Evolutionary conservation across 345 rosid species (phyloP), one percentile per base, ranked within the genome.

Genomic region (Sisymbrium altissimum): DNA sequence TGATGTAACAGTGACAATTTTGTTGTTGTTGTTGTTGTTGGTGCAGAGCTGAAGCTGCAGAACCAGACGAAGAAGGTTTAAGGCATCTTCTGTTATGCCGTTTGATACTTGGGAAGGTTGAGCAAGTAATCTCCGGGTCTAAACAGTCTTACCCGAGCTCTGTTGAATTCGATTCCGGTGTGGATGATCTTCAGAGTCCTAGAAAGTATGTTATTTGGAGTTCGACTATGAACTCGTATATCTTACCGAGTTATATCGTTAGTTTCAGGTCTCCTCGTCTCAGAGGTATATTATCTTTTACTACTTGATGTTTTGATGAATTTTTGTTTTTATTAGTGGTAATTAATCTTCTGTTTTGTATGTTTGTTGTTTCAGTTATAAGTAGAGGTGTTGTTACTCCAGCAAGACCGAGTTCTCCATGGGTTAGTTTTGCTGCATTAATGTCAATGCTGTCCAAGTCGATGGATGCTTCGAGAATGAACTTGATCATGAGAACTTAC

Each of bases 61-160:
- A 44, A 11, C 55, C 66, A 19, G 96, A 87, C 65, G 61, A 76
- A 25, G 84, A 88, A 45, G 97, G 91, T 29, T 19, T 83, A 30
- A 82, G 87, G 57, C 84, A 95, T 85, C 60, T 92, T 69, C 73
- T 92, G 79, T 83, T 92, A 18, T 95, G 97, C 62, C 85, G 91
- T 19, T 72, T 92, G 5, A 81, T 92, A n/a, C 55, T 85, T 12
- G 97, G 99, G 54, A 89, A 84, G n/a, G 3, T 81, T 36, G 93
- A 95, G 82, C 18, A 50, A 12, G 79, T 88, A 9, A 69, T 3
- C 40, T 76, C 82, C 2, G 91, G 92, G 5, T 84, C 86, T 17
- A 71, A 79, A 33, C 90, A 90, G 68, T 57, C 45, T 30, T 83
- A 58, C 33, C 97, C 97, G 7, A 85, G 89, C 73, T 88, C 87